A percentile compares a stretch with the other conserved stretches of the same genome.
These are phyloP conservation scores for Musa balbisiana DNA, from an alignment of 202 grass and related monocot species.

Conservation along the genomic window DNA sequence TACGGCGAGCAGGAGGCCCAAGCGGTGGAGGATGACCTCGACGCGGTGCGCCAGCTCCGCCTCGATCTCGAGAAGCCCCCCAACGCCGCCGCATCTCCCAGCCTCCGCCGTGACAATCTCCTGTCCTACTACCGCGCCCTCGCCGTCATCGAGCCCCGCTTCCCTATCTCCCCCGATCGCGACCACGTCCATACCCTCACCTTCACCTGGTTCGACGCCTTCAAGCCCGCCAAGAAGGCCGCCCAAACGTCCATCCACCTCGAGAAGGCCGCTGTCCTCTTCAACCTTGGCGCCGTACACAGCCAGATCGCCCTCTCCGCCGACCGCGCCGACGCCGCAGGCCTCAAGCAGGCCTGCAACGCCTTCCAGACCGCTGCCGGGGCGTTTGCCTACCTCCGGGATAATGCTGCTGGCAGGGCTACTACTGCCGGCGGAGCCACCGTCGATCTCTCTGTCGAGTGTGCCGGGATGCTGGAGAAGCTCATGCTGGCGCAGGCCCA, in stretches of 20 bases:
- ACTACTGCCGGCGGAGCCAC: constrained; percentile 40
- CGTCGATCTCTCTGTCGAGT: constrained; percentile 63
- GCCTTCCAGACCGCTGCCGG: constrained; percentile 62
- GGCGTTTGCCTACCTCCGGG: constrained; percentile 47
- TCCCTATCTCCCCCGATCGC: constrained; percentile 74
- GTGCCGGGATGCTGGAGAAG: constrained; percentile 68
- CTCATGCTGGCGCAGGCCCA: constrained; percentile 85
- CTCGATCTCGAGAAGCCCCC: constrained; percentile 35
- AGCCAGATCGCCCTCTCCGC: constrained; percentile 83
- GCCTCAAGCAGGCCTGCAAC: constrained; percentile 64
- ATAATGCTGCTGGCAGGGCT: constrained; percentile 46
- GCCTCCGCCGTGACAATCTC: constrained; percentile 62
- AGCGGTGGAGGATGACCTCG: constrained; percentile 63
- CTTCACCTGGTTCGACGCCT: constrained; percentile 93
- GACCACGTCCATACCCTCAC: constrained; percentile 57
- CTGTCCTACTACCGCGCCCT: constrained; percentile 64
- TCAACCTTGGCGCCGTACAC: constrained; percentile 76
- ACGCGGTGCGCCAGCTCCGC: constrained; percentile 43
- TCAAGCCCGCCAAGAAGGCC: constrained; percentile 65
- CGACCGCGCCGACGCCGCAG: constrained; percentile 52
- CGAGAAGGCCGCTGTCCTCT: constrained; percentile 73
- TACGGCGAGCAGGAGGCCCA: constrained; percentile 92
- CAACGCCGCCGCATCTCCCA: constrained; percentile 41
- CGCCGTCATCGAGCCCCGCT: constrained; percentile 61
- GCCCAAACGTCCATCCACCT: constrained; percentile 53